A percentile compares a stretch with the other conserved stretches of the same genome.
These are phyloP conservation scores for Hemisphaericaspora xylanilytica DNA, from an alignment of 1,139 yeast genomes.

Conservation along the genomic window DNA sequence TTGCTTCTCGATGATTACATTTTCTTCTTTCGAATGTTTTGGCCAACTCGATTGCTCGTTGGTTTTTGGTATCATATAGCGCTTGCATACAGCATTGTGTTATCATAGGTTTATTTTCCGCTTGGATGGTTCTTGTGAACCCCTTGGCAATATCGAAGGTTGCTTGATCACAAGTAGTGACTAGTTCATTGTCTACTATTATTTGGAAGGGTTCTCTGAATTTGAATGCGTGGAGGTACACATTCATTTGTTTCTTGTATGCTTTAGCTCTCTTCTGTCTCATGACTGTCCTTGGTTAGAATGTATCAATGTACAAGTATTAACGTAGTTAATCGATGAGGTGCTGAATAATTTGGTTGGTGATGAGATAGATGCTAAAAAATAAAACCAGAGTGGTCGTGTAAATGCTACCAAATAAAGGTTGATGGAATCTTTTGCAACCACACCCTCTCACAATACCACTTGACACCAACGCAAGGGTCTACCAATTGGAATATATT, in stretches of 20 bases:
- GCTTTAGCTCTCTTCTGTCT: conserved; percentile 95
- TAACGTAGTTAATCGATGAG: too few species aligned
- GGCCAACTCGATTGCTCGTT: conserved; percentile 73
- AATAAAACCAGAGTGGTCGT: too few species aligned
- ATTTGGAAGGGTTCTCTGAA: conserved; percentile 95
- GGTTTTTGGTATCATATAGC: conserved; percentile 67
- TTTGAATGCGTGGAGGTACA: conserved; percentile 79
- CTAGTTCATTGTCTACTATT: conserved; percentile 75
- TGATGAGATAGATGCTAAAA: too few species aligned
- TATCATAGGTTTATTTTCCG: conserved; percentile 87
- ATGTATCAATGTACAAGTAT: not conserved
- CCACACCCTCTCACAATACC: too few species aligned
- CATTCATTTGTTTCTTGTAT: conserved; percentile 87
- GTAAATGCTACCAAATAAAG: too few species aligned
- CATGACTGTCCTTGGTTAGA: too few species aligned
- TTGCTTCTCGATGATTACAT: conserved; percentile 54
- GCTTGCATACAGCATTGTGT: conserved; percentile 95
- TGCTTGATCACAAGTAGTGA: conserved; percentile 61
- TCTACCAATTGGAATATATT: too few species aligned
- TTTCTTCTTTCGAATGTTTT: conserved; percentile 76
- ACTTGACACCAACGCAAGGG: too few species aligned
- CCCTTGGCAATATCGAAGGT: conserved; percentile 76
- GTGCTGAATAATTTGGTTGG: too few species aligned
- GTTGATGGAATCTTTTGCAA: too few species aligned
- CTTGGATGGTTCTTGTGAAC: conserved; percentile 78